Evolutionary conservation across 2,329 filamentous ascomycete species (phyloP).

Genomic region (Sporothrix dimorphospora): DNA sequence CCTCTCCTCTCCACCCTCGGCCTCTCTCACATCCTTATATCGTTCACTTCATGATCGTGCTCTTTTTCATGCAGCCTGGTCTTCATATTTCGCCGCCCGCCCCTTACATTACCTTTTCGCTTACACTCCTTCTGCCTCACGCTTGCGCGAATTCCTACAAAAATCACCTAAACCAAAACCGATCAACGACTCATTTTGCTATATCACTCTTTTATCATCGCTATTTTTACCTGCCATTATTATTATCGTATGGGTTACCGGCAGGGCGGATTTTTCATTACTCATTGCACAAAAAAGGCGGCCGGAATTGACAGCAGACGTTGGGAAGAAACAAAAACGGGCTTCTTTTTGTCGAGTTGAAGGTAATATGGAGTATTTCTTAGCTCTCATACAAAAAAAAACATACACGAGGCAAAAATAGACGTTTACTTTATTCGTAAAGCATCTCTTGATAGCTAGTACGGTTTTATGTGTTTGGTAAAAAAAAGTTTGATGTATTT

Average conservation of each 20-base stretch:
- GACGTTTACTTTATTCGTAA: not conserved
- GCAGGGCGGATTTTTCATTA: not conserved
- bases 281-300: conserved; percentile 17
- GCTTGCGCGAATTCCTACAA: not conserved
- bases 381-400: conserved; percentile 1
- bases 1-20: not conserved
- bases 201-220: not conserved
- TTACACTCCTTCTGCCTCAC: not conserved
- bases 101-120: not conserved
- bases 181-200: conserved; percentile 1
- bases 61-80: not conserved
- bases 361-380: conserved; percentile 2
- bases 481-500: too few species aligned
- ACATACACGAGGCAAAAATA: not conserved
- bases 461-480: too few species aligned
- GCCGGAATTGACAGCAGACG: not conserved
- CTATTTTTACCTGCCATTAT: not conserved
- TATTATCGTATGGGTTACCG: not conserved
- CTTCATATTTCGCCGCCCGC: not conserved
- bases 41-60: not conserved
- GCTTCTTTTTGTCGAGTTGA: not conserved
- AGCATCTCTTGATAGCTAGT: too few species aligned
- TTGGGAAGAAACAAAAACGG: not conserved
- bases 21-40: not conserved
- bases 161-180: not conserved